Evolutionary conservation across 1,284 basidiomycete species (phyloP).

Genomic region (Marasmius sp.): DNA sequence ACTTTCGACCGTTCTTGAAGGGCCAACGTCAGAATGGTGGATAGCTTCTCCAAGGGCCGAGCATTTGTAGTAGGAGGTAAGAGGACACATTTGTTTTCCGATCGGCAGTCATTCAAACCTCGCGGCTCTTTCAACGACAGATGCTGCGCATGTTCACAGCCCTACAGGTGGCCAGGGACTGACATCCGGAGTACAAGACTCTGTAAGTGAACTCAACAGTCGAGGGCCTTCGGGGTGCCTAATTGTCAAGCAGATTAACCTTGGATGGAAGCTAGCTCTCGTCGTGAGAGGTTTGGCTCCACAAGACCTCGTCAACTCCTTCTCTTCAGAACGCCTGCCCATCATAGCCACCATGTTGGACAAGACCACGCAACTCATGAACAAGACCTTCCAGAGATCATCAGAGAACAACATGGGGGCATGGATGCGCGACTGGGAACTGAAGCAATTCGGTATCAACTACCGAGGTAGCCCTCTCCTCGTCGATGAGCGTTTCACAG

Average conservation of each 20-base stretch:
- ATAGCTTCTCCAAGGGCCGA: slow-evolving; percentile 8
- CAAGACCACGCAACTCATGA: slow-evolving; percentile 19
- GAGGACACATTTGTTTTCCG: background rate
- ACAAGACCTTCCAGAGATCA: slow-evolving; percentile 6
- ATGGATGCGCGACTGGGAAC: slow-evolving; percentile 5
- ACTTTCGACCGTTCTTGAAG: background rate
- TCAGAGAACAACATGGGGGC: background rate
- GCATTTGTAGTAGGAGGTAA: slow-evolving; percentile 14
- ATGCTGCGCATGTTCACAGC: slow-evolving; percentile 28
- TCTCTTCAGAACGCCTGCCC: slow-evolving; percentile 35
- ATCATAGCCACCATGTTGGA: slow-evolving; percentile 37
- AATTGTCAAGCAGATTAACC: slow-evolving; percentile 28
- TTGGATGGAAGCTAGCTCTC: slow-evolving; percentile 41
- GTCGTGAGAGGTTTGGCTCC: slow-evolving; percentile 33
- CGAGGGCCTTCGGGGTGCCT: background rate
- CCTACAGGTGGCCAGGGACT: slow-evolving; percentile 38
- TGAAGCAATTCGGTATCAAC: slow-evolving; percentile 29
- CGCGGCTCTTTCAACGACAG: slow-evolving; percentile 17
- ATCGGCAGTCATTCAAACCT: background rate
- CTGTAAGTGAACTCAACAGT: slow-evolving; percentile 19
- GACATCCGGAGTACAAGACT: slow-evolving; percentile 39
- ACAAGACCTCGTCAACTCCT: slow-evolving; percentile 30
- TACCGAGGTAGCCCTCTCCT: slow-evolving; percentile 30
- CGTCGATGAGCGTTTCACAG: slow-evolving; percentile 4
- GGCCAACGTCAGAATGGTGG: slow-evolving; percentile 9